Base-by-base conservation (phyloP, 2,329 filamentous ascomycete species). In the Lachnellula arida region DNA sequence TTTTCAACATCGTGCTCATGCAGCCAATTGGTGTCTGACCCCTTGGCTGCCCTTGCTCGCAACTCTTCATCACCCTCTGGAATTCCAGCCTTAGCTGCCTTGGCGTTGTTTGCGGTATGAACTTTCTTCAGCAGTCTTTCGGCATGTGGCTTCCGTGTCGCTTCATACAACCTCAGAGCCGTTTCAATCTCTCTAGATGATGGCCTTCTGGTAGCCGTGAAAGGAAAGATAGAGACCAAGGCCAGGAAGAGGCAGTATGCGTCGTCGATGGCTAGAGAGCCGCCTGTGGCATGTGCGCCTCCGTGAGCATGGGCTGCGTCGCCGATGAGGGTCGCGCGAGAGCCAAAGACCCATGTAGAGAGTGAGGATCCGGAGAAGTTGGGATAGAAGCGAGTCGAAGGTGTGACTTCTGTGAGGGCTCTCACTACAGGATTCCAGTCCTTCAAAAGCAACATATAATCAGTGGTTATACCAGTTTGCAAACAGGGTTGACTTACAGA, bases 31-130 rank as follows among this genome's bases (percentile, higher is more conserved):
- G 62, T 64, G 51, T 68, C 71, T 15, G 80, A 82, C 54, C 81
- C 81, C 1, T 83, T 84, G 59, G 78, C 79, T 1, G 74, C 77
- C 12, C 75, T 84, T 7, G 69, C 73, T 15, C 64, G 62, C 49
- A 67, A 47, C 46, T 65, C 61, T 42, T 58, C 56, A 58, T 67
- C 64, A 14, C 59, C 63, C 39, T 65, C 65, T 37, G 51, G 37
- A 6, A 46, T 62, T 28, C 58, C 61, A 15, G 46, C 40, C 19
- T 48, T 46, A 8, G 52, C 48, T 5, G 49, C 32, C 49, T 58
- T 60, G 4, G 49, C 54, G 22, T 19, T 42, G 42, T 60, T 64
- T 6, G 52, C 46, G 8, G 32, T 37, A 46, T 46, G 48, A 12
- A 63, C 61, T 15, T 53, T 54, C 5, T 57, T 49, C 51, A 62